Base-by-base conservation (phyloP, 2,329 filamentous ascomycete genomes). In the Aotearoamyces nothofagi region DNA sequence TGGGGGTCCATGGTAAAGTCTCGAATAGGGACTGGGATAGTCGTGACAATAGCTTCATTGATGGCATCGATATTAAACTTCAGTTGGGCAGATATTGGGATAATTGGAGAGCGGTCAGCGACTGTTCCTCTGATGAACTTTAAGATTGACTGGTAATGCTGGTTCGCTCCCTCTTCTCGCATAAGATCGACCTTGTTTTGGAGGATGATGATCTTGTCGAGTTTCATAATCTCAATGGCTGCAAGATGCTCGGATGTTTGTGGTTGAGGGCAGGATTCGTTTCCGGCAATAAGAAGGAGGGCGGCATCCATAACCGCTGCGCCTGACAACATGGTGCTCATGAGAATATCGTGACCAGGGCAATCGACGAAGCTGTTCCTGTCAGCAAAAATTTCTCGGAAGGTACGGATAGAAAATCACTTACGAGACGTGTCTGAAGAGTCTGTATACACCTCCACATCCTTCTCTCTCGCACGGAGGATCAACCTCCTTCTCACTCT, bases 141-240 rank as follows among this genome's bases (percentile, higher is more conserved):
- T 48, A 92, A 68, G 43, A 98, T 98, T 2, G 86, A 94, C 57
- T 93, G 78, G 64, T 93, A 90, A 58, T 98, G 90, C 51, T 87
- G 73, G 50, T 83, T 71, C 27, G 92, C 90, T 38, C 79, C 82
- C 53, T 96, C 87, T 66, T 94, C 82, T 46, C 84, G 73, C 84
- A 98, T 96, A 45, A 98, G 61, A 54, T 98, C 90, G 49, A 98
- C 90, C 71, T 98, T 98, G 66, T 98, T 98, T 60, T 98, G 90
- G 34, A 98, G 72, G 50, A 98, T 96, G 55, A 98, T 93, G 58
- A 98, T 94, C 63, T 98, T 92, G 57, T 92, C 84, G 40, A 98
- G 73, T 69, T 98, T 98, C 90, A 98, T 98, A 54, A 98, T 98
- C 59, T 98, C 90, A 52, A 98, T 96, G 41, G 90, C 90, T 42